These are phyloP conservation scores for Gymnopus androsaceus DNA, from an alignment of 1,284 basidiomycete species.

Conservation along the genomic window DNA sequence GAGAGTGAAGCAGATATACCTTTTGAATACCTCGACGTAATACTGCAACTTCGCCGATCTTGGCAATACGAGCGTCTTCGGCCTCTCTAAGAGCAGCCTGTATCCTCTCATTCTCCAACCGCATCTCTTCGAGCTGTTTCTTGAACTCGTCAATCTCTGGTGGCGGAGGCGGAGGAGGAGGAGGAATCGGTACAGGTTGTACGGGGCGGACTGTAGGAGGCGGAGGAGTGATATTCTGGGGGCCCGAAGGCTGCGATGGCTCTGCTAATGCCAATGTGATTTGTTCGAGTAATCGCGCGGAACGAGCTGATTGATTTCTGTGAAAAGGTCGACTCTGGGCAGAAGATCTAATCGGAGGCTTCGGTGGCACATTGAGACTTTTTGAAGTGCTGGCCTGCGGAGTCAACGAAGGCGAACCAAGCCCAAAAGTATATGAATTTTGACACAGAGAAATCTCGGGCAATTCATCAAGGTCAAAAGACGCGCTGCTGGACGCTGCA, in stretches of 20 bases:
- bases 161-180: constrained; percentile 16
- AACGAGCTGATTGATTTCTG: neutral
- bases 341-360: neutral
- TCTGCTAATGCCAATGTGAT: neutral
- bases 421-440: constrained; percentile 16
- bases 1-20: constrained; percentile 32
- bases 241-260: neutral
- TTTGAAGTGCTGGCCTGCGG: constrained; percentile 3
- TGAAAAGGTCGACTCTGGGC: neutral
- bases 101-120: constrained; percentile 44
- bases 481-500: constrained; percentile 4
- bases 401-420: constrained; percentile 13
- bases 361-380: neutral
- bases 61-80: constrained; percentile 46
- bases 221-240: neutral
- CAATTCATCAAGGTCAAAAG: constrained; percentile 17
- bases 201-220: neutral
- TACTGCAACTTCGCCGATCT: constrained; percentile 65
- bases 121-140: constrained; percentile 4
- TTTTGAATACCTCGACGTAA: constrained; percentile 60
- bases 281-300: constrained; percentile 3
- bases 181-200: neutral
- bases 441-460: constrained; percentile 16
- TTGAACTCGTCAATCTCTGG: constrained; percentile 53
- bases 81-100: constrained; percentile 49